These are phyloP conservation scores for Murraya paniculata DNA, from an alignment of 345 rosid species.

Conservation along the genomic window DNA sequence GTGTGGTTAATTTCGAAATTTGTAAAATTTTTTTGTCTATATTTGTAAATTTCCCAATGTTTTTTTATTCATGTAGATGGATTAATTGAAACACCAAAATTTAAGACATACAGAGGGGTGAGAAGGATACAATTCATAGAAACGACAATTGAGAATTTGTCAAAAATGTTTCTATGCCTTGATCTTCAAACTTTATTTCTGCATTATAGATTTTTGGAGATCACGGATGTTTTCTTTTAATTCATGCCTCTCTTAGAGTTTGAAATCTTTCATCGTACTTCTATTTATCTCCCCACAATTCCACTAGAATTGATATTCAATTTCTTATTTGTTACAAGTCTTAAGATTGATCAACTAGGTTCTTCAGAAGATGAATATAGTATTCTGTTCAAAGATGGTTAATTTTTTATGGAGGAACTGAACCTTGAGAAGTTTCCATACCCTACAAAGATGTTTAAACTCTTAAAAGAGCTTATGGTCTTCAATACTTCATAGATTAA, in stretches of 20 bases:
- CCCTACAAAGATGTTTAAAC: background rate
- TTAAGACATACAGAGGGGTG: conserved; percentile 13
- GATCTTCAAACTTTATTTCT: conserved; percentile 30
- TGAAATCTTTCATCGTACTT: no score
- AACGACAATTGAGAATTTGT: conserved; percentile 14
- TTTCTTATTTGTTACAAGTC: no score
- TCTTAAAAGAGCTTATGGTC: background rate
- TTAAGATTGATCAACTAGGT: no score
- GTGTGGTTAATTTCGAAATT: no score
- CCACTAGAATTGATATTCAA: no score
- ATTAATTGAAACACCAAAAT: conserved; percentile 10
- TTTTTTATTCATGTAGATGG: conserved; percentile 11
- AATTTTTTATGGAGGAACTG: no score
- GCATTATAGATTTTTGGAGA: background rate
- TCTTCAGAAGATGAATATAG: no score
- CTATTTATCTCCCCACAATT: no score
- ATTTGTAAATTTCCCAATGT: no score
- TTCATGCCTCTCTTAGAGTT: background rate
- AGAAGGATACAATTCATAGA: conserved; percentile 26
- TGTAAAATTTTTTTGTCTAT: no score
- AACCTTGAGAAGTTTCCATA: no score
- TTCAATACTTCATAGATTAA: background rate
- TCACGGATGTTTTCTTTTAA: background rate
- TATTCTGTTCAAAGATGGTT: no score
- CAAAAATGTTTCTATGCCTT: conserved; percentile 8